Conservation (phyloP, 2,329 filamentous ascomycete species). For the Fusarium nisikadoi region DNA sequence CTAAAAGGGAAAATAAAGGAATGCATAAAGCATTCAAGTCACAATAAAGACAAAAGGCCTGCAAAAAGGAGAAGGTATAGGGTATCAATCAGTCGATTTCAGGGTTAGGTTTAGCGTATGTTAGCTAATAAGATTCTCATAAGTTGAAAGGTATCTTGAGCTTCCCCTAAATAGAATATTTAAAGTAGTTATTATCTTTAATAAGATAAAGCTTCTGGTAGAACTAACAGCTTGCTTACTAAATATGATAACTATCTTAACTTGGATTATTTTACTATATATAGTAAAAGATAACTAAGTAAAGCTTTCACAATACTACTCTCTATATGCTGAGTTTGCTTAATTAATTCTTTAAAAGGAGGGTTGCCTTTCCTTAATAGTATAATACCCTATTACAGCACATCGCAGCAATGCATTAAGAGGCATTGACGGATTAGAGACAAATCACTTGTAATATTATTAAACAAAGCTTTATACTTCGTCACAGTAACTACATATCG, state of each 20-base stretch:
- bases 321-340: fast-evolving
- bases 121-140: neutral
- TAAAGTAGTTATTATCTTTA: neutral
- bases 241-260: neutral
- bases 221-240: too few species aligned
- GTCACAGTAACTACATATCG: neutral
- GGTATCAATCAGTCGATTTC: fast-evolving
- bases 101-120: neutral
- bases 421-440: neutral
- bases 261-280: neutral
- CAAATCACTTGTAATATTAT: neutral
- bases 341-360: too few species aligned
- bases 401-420: neutral
- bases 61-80: neutral
- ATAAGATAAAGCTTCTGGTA: neutral
- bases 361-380: neutral
- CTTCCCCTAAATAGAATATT: too few species aligned
- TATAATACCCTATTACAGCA: neutral
- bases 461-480: fast-evolving
- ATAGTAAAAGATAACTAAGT: neutral
- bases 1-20: neutral
- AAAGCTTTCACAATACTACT: fast-evolving
- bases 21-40: neutral
- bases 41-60: neutral
- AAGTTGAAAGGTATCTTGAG: neutral